Percentiles rank a stretch among this genome's conserved stretches.
phyloP scores from a whole-genome alignment of 1,284 basidiomycete genomes.

The Sanghuangporus baumii region DNA sequence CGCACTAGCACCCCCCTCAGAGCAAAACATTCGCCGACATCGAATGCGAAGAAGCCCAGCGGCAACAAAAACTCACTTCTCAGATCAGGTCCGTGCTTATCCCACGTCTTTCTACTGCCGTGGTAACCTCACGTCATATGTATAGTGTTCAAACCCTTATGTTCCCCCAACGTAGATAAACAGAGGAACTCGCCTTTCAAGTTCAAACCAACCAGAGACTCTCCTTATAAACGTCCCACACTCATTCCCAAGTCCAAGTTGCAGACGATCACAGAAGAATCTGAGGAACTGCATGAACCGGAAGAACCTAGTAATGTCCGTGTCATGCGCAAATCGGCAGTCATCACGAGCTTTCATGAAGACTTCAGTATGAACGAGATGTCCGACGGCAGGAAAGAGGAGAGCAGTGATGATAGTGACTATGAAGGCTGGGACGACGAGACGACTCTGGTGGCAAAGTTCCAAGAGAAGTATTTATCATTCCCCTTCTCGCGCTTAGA shows the following conservation, averaged over 20 bases:
- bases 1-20: conserved; percentile 8
- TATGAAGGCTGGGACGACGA: conserved; percentile 46
- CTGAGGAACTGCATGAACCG: not conserved
- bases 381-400: not conserved
- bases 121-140: not conserved
- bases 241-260: conserved; percentile 8
- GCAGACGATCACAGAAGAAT: conserved; percentile 14
- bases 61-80: conserved; percentile 5
- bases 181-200: conserved; percentile 7
- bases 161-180: conserved; percentile 1
- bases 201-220: conserved; percentile 10
- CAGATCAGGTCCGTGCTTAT: conserved; percentile 2
- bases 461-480: conserved; percentile 38
- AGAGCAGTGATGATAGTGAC: conserved; percentile 14
- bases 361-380: conserved; percentile 1
- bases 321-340: not conserved
- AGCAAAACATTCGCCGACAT: conserved; percentile 1
- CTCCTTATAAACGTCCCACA: conserved; percentile 14
- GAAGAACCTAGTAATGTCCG: not conserved
- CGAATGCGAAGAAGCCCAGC: not conserved
- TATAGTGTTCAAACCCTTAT: conserved; percentile 9
- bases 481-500: not conserved
- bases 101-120: not conserved
- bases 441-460: conserved; percentile 45
- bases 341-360: not conserved